Base-by-base conservation (phyloP, 2,329 filamentous ascomycete species). In the Eutypa lata region DNA sequence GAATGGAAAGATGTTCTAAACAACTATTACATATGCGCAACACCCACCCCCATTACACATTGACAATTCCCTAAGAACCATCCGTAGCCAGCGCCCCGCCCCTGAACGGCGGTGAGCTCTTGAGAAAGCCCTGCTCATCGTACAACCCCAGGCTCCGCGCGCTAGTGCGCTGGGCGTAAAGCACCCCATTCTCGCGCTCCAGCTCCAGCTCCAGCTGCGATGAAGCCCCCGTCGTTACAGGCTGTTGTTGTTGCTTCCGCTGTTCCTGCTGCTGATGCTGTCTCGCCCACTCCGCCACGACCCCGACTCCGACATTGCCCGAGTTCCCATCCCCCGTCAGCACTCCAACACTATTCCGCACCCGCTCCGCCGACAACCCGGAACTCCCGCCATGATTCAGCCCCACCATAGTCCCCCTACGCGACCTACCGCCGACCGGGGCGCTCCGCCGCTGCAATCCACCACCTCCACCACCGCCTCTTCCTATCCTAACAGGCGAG, bases 121-220 rank as follows among this genome's bases (percentile, higher is more conserved):
- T 65, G 45, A 63, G 40, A 44, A 65, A 64, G 33, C 61, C 60
- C 45, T 62, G 55, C 11, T 58, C 53, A 45, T 63, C 65, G 22
- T 66, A 67, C 43, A 66, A 45, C n/a, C 55, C 50, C 49, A 57
- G 44, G 40, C 58, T 61, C 46, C 62, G 53, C 7, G 57, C 43
- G 42, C 57, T 61, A 38, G 31, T 35, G 11, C 55, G 48, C 43
- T 50, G 57, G 19, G 43, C 48, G n/a, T 21, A 21, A 21, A 45
- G 26, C 24, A 49, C 35, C 46, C 31, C 43, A 28, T 58, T 53
- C 35, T 53, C 47, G 22, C 48, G 48, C 49, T 48, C 57, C 49
- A 60, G 53, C 47, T 57, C 56, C 24, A 51, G 48, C 49, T 48
- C 57, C 49, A 60, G 53, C 47, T 57, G 57, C 24, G 52, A n/a